Conservation (phyloP, 176 grass and related monocot species). For the Triticum monococcum region DNA sequence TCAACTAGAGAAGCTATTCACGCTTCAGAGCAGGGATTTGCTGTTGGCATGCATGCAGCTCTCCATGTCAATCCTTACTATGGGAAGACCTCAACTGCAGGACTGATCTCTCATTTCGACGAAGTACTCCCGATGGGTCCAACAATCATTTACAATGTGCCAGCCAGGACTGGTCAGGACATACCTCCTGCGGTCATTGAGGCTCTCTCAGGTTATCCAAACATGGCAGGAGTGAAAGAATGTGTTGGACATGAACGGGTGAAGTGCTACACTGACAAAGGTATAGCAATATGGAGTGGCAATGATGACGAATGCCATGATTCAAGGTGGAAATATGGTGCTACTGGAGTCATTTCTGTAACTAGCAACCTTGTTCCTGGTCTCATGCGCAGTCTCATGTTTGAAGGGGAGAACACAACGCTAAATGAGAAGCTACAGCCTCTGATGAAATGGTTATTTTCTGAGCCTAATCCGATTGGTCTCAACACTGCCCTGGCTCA, state of each 20-base stretch:
- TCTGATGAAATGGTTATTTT: slow-evolving; percentile 80
- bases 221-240: slow-evolving; percentile 85
- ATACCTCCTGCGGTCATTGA: slow-evolving; percentile 69
- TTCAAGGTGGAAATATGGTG: slow-evolving; percentile 70
- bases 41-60: slow-evolving; percentile 90
- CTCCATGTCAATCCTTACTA: slow-evolving; percentile 98
- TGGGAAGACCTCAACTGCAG: slow-evolving; percentile 78
- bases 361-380: slow-evolving; percentile 80
- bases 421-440: slow-evolving; percentile 62
- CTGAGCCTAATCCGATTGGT: slow-evolving; percentile 74
- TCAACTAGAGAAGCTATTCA: slow-evolving; percentile 94
- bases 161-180: slow-evolving; percentile 72
- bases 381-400: slow-evolving; percentile 66
- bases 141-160: slow-evolving; percentile 84
- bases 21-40: slow-evolving; percentile 85
- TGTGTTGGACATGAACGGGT: slow-evolving; percentile 74
- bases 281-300: slow-evolving; percentile 75
- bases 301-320: slow-evolving; percentile 74
- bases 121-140: slow-evolving; percentile 82
- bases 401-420: slow-evolving; percentile 48
- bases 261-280: slow-evolving; percentile 67
- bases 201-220: slow-evolving; percentile 45
- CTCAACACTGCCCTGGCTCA: slow-evolving; percentile 87
- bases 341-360: slow-evolving; percentile 76
- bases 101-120: slow-evolving; percentile 73